phyloP scores from a whole-genome alignment of 345 rosid genomes.

The Arabidopsis arenosa region DNA sequence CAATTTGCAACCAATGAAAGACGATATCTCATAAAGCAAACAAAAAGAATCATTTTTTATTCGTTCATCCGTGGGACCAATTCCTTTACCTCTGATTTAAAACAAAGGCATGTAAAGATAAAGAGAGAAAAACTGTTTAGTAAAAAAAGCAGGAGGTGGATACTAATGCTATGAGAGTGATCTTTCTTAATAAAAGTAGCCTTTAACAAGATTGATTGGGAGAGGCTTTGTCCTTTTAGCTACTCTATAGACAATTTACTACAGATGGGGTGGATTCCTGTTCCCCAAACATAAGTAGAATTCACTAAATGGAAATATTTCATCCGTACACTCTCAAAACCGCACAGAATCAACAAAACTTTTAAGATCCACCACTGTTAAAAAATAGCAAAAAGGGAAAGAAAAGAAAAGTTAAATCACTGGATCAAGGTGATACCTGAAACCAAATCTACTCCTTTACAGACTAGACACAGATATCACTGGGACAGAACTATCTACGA shows the following conservation, averaged over 20 bases:
- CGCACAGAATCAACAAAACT: constrained; percentile 26
- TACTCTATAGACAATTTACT: constrained; percentile 34
- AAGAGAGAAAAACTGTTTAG: constrained; percentile 33
- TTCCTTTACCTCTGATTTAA: constrained; percentile 38
- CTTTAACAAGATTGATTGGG: constrained; percentile 35
- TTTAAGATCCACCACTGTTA: constrained; percentile 36
- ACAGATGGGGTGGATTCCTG: constrained; percentile 37
- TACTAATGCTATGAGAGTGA: constrained; percentile 39
- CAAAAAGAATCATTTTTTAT: constrained; percentile 40
- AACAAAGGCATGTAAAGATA: constrained; percentile 39
- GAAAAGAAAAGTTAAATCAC: background rate
- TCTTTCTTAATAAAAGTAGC: constrained; percentile 37
- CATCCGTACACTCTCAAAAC: constrained; percentile 34
- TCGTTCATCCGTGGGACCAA: constrained; percentile 39
- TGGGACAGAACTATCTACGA: background rate
- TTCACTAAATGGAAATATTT: constrained; percentile 33
- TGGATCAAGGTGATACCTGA: too few relatives aligned
- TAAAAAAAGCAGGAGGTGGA: constrained; percentile 24
- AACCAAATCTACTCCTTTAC: too few relatives aligned
- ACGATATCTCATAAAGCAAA: constrained; percentile 37
- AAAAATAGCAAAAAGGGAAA: constrained; percentile 30
- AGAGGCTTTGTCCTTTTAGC: constrained; percentile 39
- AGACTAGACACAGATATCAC: background rate
- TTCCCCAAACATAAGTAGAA: constrained; percentile 39
- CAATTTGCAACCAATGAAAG: constrained; percentile 40